These are phyloP conservation scores for Aspergillus costaricaensis DNA, from an alignment of 2,329 filamentous ascomycete genomes.

Conservation along the genomic window DNA sequence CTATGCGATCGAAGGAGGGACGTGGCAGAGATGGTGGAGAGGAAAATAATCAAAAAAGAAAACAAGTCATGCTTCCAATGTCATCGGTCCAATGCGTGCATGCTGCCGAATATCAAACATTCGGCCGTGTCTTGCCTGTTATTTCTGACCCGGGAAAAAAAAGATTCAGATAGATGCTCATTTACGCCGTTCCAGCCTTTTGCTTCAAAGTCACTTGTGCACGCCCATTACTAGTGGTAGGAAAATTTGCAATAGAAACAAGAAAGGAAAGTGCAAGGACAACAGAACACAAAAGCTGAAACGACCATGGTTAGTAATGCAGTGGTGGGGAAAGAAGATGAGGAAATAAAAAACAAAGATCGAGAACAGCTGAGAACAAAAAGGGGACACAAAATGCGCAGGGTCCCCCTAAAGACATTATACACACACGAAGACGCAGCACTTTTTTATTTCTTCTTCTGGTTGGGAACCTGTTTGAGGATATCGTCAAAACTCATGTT, in stretches of 20 bases:
- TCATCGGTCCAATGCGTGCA: conserved; percentile 3
- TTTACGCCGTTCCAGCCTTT: conserved; percentile 23
- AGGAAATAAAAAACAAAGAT: conserved; percentile 9
- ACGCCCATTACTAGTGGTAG: conserved; percentile 17
- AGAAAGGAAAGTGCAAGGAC: conserved; percentile 1
- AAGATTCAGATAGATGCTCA: conserved; percentile 14
- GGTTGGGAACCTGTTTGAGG: conserved; percentile 42
- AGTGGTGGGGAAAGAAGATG: background rate
- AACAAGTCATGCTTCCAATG: conserved; percentile 7
- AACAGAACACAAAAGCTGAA: conserved; percentile 14
- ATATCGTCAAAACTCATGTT: conserved; percentile 54
- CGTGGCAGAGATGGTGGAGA: background rate
- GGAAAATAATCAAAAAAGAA: conserved; percentile 5
- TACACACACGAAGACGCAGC: conserved; percentile 9
- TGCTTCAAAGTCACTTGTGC: conserved; percentile 17
- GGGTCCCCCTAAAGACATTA: conserved; percentile 5
- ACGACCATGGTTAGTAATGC: conserved; percentile 11
- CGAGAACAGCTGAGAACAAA: conserved; percentile 14
- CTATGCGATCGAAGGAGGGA: background rate
- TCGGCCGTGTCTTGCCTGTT: conserved; percentile 13
- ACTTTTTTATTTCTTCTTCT: conserved; percentile 37
- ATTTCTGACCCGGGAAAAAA: conserved; percentile 5
- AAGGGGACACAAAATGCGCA: conserved; percentile 12
- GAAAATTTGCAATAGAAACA: conserved; percentile 16
- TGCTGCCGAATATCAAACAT: conserved; percentile 8